A percentile compares a stretch with the other conserved stretches of the same genome.
These are phyloP conservation scores for Pichia sporocuriosa DNA, from an alignment of 805 yeast genomes.

Conservation along the genomic window DNA sequence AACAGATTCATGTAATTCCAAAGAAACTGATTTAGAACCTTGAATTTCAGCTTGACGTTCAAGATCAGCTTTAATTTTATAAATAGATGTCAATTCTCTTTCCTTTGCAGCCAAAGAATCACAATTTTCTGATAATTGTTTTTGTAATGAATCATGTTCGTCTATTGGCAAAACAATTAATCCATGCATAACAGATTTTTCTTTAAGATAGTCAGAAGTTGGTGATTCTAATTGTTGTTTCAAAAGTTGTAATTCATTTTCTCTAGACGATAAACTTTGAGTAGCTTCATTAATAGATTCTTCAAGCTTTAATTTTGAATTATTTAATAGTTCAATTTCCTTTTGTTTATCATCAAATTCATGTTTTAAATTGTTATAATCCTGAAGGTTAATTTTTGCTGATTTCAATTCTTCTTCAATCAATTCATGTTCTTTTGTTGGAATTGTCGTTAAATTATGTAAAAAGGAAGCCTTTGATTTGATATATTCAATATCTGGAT, in stretches of 20 bases:
- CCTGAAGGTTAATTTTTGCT: neutral
- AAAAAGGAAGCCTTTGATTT: conserved; percentile 24
- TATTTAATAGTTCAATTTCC: conserved; percentile 7
- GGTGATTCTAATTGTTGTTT: conserved; percentile 8
- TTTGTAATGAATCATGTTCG: conserved; percentile 11
- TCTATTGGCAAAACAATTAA: conserved; percentile 22
- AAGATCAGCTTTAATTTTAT: conserved; percentile 12
- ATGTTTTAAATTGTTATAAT: neutral
- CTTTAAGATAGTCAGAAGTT: conserved; percentile 4
- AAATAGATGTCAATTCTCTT: conserved; percentile 7
- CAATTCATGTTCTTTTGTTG: conserved; percentile 18
- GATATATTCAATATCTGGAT: conserved; percentile 31
- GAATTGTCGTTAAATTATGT: conserved; percentile 25
- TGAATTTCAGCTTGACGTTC: conserved; percentile 12
- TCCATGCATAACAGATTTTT: conserved; percentile 26
- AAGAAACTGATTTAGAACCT: conserved; percentile 12
- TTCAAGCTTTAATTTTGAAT: conserved; percentile 1
- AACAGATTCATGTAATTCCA: conserved; percentile 13
- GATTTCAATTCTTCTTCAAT: conserved; percentile 8
- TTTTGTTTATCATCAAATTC: conserved; percentile 2
- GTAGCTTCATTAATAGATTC: neutral
- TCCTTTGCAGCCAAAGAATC: conserved; percentile 7
- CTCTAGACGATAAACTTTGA: neutral
- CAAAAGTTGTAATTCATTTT: conserved; percentile 4
- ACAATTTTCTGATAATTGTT: conserved; percentile 5